These are phyloP conservation scores for Microdochium nivale DNA, from an alignment of 2,329 filamentous ascomycete species.

Conservation along the genomic window DNA sequence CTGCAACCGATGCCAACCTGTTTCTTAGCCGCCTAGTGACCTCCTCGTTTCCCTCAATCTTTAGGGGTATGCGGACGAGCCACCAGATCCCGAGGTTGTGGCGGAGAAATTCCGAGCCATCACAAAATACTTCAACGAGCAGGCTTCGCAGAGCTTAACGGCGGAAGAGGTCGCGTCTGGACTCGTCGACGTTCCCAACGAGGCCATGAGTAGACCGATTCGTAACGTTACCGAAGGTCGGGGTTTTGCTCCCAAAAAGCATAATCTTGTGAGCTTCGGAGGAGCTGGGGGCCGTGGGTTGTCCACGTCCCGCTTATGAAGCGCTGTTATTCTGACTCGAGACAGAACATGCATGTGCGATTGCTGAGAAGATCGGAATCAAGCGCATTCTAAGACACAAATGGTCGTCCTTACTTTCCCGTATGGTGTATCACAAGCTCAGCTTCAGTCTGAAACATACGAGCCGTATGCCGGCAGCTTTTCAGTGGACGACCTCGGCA, in stretches of 20 bases:
- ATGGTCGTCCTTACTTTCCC: conserved; percentile 21
- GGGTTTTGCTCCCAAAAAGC: conserved; percentile 19
- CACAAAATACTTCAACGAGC: conserved; percentile 30
- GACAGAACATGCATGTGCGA: conserved; percentile 38
- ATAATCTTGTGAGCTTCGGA: conserved; percentile 41
- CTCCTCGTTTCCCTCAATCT: conserved; percentile 63
- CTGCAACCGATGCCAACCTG: conserved; percentile 65
- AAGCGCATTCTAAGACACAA: conserved; percentile 31
- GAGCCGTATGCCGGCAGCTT: conserved; percentile 7
- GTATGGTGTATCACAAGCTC: conserved; percentile 7
- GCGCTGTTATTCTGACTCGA: too few relatives aligned
- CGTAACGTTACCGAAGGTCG: conserved; percentile 51
- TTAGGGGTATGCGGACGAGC: too few relatives aligned
- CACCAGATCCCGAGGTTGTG: conserved; percentile 30
- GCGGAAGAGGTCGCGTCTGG: conserved; percentile 48
- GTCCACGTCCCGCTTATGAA: too few relatives aligned
- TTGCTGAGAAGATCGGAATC: conserved; percentile 31
- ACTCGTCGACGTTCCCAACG: conserved; percentile 68
- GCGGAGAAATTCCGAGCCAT: conserved; percentile 30
- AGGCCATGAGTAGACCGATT: conserved; percentile 69
- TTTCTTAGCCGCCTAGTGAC: conserved; percentile 52
- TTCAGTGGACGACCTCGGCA: conserved; percentile 1
- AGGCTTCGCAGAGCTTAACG: conserved; percentile 17
- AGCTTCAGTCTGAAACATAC: conserved; percentile 6
- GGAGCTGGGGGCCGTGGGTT: conserved; percentile 70